Conservation (phyloP, 495 filamentous ascomycete genomes). For the Penicillium subrubescens region DNA sequence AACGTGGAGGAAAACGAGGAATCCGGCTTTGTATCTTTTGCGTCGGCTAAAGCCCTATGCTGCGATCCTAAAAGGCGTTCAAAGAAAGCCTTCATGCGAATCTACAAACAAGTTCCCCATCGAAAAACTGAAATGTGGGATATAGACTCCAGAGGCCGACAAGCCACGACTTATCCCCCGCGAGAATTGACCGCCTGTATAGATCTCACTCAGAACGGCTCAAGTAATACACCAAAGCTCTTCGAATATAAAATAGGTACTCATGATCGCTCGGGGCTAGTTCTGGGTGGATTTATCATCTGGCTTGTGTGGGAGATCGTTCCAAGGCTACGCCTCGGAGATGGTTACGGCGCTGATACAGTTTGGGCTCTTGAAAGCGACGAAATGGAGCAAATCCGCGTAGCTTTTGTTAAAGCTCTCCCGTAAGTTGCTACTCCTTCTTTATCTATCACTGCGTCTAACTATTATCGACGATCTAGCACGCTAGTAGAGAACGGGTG, state of each 20-base stretch:
- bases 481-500: not conserved
- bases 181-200: not conserved
- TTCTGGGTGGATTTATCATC: not conserved
- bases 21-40: not conserved
- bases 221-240: not conserved
- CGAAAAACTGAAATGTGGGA: not conserved
- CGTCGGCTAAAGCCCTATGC: not conserved
- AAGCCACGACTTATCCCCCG: not conserved
- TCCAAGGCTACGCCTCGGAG: not conserved
- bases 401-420: not conserved
- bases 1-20: not conserved
- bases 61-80: not conserved
- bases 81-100: constrained; percentile 9
- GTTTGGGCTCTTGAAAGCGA: not conserved
- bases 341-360: not conserved
- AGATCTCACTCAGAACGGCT: not conserved
- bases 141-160: not conserved
- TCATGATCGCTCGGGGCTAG: not conserved
- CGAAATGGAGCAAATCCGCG: not conserved
- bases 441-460: not conserved
- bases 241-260: not conserved
- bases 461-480: not conserved
- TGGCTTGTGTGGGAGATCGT: not conserved
- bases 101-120: constrained; percentile 5
- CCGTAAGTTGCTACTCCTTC: not conserved